These are phyloP conservation scores for Penicillium sp. DNA, from an alignment of 2,329 filamentous ascomycete species.

Conservation along the genomic window DNA sequence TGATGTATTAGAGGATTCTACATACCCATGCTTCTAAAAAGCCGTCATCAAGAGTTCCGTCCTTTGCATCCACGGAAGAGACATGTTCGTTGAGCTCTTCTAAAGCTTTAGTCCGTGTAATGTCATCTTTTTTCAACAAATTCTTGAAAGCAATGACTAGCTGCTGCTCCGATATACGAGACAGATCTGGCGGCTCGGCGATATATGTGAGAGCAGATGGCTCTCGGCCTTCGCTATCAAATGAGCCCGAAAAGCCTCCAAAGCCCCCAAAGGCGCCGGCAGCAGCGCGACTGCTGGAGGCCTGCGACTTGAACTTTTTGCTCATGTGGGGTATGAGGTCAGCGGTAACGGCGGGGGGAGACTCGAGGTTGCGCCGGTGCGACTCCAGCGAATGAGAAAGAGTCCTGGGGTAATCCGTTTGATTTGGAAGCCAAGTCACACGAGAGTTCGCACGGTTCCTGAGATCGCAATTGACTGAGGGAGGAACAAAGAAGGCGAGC, in stretches of 20 bases:
- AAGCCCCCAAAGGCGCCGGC: constrained; percentile 54
- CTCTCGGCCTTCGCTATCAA: constrained; percentile 46
- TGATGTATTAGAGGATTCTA: constrained; percentile 25
- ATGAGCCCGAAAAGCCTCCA: constrained; percentile 43
- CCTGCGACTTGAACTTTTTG: constrained; percentile 67
- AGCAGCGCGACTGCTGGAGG: constrained; percentile 65
- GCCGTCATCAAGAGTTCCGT: constrained; percentile 73
- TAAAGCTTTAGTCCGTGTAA: constrained; percentile 85
- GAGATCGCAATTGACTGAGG: constrained; percentile 7
- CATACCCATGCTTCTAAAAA: constrained; percentile 88
- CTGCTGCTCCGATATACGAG: constrained; percentile 75
- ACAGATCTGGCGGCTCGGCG: constrained; percentile 80
- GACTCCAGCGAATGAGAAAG: constrained; percentile 6
- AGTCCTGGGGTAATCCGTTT: background rate
- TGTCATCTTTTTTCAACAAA: constrained; percentile 87
- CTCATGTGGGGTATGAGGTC: constrained; percentile 50
- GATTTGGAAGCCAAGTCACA: background rate
- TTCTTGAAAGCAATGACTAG: constrained; percentile 92
- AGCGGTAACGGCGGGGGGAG: constrained; percentile 27
- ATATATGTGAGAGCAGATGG: constrained; percentile 81
- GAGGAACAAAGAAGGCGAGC: constrained; percentile 10
- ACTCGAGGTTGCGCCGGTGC: constrained; percentile 14
- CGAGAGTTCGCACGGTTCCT: background rate
- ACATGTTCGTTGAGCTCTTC: constrained; percentile 78
- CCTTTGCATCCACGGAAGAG: constrained; percentile 56